phyloP scores from a whole-genome alignment of 345 rosid genomes.

The Isatis tinctoria region DNA sequence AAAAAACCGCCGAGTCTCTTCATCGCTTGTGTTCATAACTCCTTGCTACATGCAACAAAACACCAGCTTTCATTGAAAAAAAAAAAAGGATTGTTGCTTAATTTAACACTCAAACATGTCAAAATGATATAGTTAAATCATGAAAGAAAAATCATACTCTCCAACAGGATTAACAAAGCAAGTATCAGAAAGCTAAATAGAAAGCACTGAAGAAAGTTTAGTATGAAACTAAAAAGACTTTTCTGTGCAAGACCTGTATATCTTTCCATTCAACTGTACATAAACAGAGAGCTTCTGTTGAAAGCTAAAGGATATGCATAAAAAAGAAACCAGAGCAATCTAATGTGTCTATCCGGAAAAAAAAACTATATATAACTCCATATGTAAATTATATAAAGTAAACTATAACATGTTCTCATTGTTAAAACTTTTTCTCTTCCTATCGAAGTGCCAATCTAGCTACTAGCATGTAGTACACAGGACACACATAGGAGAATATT shows the following conservation, averaged over 20 bases:
- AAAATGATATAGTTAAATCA: not conserved
- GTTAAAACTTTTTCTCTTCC: not conserved
- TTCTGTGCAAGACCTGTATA: not conserved
- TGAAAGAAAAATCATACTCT: not conserved
- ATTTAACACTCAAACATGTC: not conserved
- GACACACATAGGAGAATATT: not conserved
- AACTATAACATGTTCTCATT: not conserved
- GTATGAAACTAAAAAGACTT: not conserved
- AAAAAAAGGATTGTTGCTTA: not conserved
- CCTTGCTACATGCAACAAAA: slow-evolving; percentile 60
- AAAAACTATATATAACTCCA: not conserved
- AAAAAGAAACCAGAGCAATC: not conserved
- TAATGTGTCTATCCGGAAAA: not conserved
- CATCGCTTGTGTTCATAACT: slow-evolving; percentile 77
- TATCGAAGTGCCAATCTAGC: not conserved
- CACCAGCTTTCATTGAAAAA: not conserved
- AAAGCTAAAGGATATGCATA: not conserved
- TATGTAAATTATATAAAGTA: not conserved
- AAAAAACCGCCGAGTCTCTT: slow-evolving; percentile 82
- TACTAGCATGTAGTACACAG: not conserved
- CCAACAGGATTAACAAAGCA: not conserved
- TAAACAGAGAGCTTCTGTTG: not conserved
- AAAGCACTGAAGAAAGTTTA: not conserved
- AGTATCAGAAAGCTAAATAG: not conserved
- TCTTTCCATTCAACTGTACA: not conserved